These are phyloP conservation scores for Oemleria cerasiformis DNA, from an alignment of 306 rosid genomes.

Conservation along the genomic window DNA sequence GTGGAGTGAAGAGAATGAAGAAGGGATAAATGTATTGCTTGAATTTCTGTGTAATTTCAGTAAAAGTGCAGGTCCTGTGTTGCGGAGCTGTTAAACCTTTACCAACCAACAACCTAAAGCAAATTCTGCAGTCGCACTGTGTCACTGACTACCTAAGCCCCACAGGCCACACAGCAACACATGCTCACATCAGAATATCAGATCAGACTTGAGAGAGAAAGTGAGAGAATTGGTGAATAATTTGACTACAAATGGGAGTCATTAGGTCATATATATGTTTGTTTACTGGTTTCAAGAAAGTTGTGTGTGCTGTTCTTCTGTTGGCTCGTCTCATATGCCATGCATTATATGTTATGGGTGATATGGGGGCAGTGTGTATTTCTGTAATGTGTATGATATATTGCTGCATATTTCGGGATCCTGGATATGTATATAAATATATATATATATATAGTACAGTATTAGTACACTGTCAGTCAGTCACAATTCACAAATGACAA, in stretches of 20 bases:
- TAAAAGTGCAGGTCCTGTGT: too few relatives aligned
- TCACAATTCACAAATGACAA: too few relatives aligned
- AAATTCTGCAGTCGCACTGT: not conserved
- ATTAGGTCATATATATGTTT: not conserved
- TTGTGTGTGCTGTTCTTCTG: not conserved
- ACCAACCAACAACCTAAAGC: slow-evolving; percentile 18
- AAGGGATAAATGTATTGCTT: not conserved
- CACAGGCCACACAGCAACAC: not conserved
- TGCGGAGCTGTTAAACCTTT: slow-evolving; percentile 37
- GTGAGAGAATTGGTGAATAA: not conserved
- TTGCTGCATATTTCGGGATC: too few relatives aligned
- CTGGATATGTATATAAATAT: too few relatives aligned
- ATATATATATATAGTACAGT: too few relatives aligned
- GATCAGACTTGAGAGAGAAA: not conserved
- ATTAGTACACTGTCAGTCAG: too few relatives aligned
- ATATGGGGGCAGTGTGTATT: not conserved
- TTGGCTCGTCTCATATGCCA: slow-evolving; percentile 26
- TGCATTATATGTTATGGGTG: not conserved
- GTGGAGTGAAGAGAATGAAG: not conserved
- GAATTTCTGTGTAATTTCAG: slow-evolving; percentile 10
- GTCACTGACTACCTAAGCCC: too few relatives aligned
- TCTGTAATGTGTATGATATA: too few relatives aligned
- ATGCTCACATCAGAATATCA: not conserved
- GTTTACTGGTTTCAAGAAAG: slow-evolving; percentile 16
- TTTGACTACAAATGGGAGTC: slow-evolving; percentile 7